Conservation (phyloP, 768 basidiomycete genomes). For the Auriscalpium orientale region DNA sequence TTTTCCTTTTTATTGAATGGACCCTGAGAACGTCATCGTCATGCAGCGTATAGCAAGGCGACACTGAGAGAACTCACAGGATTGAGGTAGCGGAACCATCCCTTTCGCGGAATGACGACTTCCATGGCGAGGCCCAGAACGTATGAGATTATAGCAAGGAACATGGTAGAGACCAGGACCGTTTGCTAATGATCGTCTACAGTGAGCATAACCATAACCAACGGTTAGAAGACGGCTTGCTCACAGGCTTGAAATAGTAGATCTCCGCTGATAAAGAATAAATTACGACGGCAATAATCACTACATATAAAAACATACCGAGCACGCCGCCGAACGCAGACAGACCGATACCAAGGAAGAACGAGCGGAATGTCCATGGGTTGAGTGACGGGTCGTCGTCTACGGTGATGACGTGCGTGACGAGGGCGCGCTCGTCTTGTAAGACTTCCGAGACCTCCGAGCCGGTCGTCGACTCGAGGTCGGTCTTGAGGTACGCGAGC, state of each 20-base stretch:
- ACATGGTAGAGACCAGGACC: conserved; percentile 43
- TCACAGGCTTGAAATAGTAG: conserved; percentile 54
- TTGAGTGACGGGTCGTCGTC: conserved; percentile 38
- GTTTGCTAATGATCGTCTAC: conserved; percentile 34
- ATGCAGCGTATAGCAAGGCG: too few species aligned
- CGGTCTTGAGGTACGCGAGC: conserved; percentile 22
- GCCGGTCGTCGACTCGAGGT: conserved; percentile 27
- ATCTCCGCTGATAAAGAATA: conserved; percentile 36
- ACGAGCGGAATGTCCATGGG: conserved; percentile 40
- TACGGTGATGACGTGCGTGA: conserved; percentile 38
- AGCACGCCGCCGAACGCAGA: conserved; percentile 43
- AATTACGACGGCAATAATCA: neutral
- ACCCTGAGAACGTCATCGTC: conserved; percentile 24
- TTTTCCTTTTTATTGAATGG: conserved; percentile 57
- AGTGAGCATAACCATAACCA: neutral
- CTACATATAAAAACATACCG: conserved; percentile 22
- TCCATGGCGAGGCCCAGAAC: conserved; percentile 41
- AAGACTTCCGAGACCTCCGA: conserved; percentile 28
- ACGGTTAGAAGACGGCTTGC: neutral
- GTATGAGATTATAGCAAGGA: conserved; percentile 44
- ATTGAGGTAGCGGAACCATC: conserved; percentile 43
- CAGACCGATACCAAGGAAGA: conserved; percentile 39
- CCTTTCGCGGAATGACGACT: conserved; percentile 35
- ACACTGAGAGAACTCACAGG: conserved; percentile 29
- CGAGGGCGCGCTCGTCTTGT: conserved; percentile 38